Conservation (phyloP, 352 stramenopile species). For the Globisporangium splendens region DNA sequence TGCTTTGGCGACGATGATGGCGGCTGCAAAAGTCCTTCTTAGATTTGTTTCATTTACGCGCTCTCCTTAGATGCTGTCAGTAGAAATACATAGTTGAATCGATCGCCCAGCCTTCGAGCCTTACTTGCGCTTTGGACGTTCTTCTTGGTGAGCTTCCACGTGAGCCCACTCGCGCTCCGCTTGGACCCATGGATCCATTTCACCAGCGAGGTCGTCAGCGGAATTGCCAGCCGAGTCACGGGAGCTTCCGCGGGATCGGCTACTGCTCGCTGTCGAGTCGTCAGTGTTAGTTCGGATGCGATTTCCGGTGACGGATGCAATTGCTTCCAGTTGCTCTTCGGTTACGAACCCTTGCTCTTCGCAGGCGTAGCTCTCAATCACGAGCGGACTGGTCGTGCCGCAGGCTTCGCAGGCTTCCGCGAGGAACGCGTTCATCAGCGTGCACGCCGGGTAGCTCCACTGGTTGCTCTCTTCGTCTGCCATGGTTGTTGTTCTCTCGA, state of each 20-base stretch:
- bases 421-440: conserved; percentile 55
- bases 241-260: no score
- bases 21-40: no score
- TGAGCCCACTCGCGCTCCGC: conserved; percentile 68
- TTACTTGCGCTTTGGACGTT: conserved; percentile 4
- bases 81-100: no score
- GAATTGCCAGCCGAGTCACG: conserved; percentile 32
- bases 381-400: conserved; percentile 59
- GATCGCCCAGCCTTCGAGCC: no score
- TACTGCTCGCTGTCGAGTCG: no score
- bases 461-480: conserved; percentile 21
- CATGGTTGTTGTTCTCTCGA: conserved; percentile 8
- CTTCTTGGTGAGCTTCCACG: conserved; percentile 55
- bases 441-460: conserved; percentile 58
- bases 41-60: no score
- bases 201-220: conserved; percentile 27
- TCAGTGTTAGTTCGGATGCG: conserved; percentile 27
- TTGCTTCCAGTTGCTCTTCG: background rate
- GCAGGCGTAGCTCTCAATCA: conserved; percentile 51
- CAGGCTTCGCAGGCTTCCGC: conserved; percentile 58
- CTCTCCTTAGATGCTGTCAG: no score
- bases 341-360: conserved; percentile 30
- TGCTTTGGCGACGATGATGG: no score
- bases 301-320: background rate
- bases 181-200: conserved; percentile 57